Base-by-base conservation (phyloP, 192 early-diverging fungal species). In the Geranomyces variabilis region DNA sequence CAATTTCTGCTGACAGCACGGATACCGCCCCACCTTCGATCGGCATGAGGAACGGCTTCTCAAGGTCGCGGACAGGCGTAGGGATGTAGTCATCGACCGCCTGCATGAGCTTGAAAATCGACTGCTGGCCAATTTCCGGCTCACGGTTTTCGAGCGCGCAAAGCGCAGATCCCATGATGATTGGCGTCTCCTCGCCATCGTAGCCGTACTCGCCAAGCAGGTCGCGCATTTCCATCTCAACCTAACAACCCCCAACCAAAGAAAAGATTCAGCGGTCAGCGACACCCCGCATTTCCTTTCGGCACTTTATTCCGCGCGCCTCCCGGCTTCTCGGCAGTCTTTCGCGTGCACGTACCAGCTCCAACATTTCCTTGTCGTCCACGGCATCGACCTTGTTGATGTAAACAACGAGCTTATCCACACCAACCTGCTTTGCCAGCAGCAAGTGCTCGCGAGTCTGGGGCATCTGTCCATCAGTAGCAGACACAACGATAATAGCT, bases 221-320 rank as follows among this genome's bases (percentile, higher is more conserved):
- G 81, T 96, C 96, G 74, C 96, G 92, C 94, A 99, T 97, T 81
- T 97, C 95, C 95, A 97, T 96, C 67, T 99, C 95, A 49, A 98
- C 83, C 76, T 81, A 43, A 41, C 12, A 10, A 41, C 5, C 36
- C 3, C 5, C 19, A 1, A 22, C 28, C 14, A 58, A 44, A 9
- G 14, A 5, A 6, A 36, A 41, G 3, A 41, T 41, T 10, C n/a
- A n/a, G n/a, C n/a, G n/a, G n/a, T n/a, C n/a, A n/a, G n/a, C n/a
- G n/a, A n/a, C n/a, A n/a, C n/a, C n/a, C n/a, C n/a, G n/a, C n/a
- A n/a, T n/a, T n/a, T n/a, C n/a, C n/a, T n/a, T n/a, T n/a, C n/a
- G n/a, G n/a, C n/a, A n/a, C n/a, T n/a, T n/a, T n/a, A n/a, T n/a
- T n/a, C n/a, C n/a, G n/a, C n/a, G n/a, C n/a, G n/a, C n/a, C n/a